Evolutionary conservation across 176 grass and related monocot genomes (phyloP).

Genomic region (Oryza officinalis): DNA sequence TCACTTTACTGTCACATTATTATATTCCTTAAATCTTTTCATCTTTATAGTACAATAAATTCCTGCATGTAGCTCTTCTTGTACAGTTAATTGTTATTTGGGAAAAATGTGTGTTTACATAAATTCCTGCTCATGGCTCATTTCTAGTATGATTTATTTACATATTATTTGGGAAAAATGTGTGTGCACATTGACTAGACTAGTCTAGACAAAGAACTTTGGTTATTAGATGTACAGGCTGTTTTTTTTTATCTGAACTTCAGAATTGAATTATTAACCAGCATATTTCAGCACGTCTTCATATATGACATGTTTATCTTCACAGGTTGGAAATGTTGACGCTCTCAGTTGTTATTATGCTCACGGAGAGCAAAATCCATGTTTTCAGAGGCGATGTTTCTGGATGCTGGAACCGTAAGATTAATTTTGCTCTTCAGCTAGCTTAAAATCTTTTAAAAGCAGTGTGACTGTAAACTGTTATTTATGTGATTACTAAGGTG

Average conservation of each 20-base stretch:
- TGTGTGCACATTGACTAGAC: neutral
- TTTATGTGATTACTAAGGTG: conserved; percentile 8
- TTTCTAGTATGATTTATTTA: neutral
- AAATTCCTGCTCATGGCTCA: neutral
- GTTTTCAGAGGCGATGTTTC: conserved; percentile 90
- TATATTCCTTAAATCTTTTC: conserved; percentile 17
- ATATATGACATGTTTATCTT: conserved; percentile 28
- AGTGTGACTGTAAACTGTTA: conserved; percentile 12
- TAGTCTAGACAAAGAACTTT: conserved; percentile 8
- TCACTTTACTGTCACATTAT: conserved; percentile 26
- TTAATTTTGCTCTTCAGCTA: conserved; percentile 26
- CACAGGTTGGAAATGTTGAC: conserved; percentile 89
- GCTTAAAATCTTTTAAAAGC: conserved; percentile 4
- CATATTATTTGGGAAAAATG: neutral
- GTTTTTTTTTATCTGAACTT: conserved; percentile 17
- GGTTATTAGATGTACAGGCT: neutral
- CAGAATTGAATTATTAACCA: conserved; percentile 19
- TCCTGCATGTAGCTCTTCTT: no score
- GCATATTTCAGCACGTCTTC: neutral
- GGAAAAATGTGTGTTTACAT: neutral
- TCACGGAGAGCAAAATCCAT: conserved; percentile 87
- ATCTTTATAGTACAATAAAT: neutral
- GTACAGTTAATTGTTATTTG: no score
- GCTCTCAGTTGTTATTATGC: conserved; percentile 96
- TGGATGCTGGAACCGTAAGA: conserved; percentile 98